Conservation (phyloP, 345 rosid genomes). For the Sapria himalayana region DNA sequence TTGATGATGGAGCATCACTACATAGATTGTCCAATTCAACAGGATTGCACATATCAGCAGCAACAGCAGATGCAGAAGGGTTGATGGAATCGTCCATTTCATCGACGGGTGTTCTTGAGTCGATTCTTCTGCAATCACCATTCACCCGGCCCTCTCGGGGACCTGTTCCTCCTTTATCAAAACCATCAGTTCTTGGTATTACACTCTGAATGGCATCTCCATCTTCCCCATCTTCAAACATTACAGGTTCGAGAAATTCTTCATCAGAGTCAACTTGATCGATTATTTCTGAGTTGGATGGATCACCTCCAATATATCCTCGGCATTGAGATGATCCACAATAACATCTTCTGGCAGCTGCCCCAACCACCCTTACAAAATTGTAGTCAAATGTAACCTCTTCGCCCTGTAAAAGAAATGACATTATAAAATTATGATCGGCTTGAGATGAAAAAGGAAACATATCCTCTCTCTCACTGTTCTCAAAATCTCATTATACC, state of each 20-base stretch:
- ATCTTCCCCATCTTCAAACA: slow-evolving; percentile 40
- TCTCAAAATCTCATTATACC: no score
- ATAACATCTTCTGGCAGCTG: slow-evolving; percentile 92
- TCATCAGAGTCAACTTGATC: slow-evolving; percentile 96
- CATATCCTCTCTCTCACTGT: no score
- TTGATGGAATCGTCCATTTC: slow-evolving; percentile 13
- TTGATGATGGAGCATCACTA: slow-evolving; percentile 12
- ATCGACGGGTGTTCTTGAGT: no score
- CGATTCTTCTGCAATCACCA: no score
- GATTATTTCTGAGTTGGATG: slow-evolving; percentile 43
- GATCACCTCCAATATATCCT: slow-evolving; percentile 97
- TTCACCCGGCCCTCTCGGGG: no score
- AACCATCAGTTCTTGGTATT: slow-evolving; percentile 14
- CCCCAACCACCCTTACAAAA: slow-evolving; percentile 92
- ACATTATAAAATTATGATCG: slow-evolving; percentile 4
- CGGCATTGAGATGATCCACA: slow-evolving; percentile 76
- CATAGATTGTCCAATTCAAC: slow-evolving; percentile 15
- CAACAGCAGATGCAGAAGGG: slow-evolving; percentile 14
- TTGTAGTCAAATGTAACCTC: slow-evolving; percentile 97
- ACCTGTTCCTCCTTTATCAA: slow-evolving; percentile 12
- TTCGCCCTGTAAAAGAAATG: slow-evolving; percentile 38
- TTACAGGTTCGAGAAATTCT: slow-evolving; percentile 83
- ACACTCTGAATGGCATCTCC: slow-evolving; percentile 17
- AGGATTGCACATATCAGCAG: slow-evolving; percentile 13
- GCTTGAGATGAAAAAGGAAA: background rate